A percentile compares a stretch with the other conserved stretches of the same genome.
phyloP scores from a whole-genome alignment of 2,329 filamentous ascomycete genomes.

The Aspergillus sp. region DNA sequence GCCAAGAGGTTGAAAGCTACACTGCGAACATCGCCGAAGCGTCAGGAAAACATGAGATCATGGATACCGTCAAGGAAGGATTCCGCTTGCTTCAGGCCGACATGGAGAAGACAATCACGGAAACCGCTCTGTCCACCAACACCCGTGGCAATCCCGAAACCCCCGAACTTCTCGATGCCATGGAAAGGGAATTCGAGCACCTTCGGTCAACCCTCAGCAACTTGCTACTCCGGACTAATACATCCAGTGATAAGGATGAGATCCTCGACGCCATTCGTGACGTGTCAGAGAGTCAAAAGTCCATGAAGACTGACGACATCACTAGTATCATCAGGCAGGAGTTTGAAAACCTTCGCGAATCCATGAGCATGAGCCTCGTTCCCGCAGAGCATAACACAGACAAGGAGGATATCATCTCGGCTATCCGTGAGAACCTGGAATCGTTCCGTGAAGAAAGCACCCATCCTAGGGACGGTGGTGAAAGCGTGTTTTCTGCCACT shows the following conservation, averaged over 20 bases:
- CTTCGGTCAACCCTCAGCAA: conserved; percentile 74
- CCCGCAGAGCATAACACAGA: conserved; percentile 45
- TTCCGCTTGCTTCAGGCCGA: conserved; percentile 61
- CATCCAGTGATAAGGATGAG: conserved; percentile 58
- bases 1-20: conserved; percentile 76
- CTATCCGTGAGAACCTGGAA: conserved; percentile 43
- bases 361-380: conserved; percentile 29
- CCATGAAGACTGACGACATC: conserved; percentile 20
- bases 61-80: conserved; percentile 64
- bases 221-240: conserved; percentile 60
- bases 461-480: conserved; percentile 54
- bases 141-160: conserved; percentile 53
- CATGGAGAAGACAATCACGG: conserved; percentile 51
- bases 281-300: conserved; percentile 35
- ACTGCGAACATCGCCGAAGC: conserved; percentile 69
- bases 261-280: conserved; percentile 60
- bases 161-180: conserved; percentile 66
- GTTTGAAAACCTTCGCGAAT: conserved; percentile 59
- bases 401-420: conserved; percentile 64
- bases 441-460: conserved; percentile 50
- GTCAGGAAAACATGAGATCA: conserved; percentile 72
- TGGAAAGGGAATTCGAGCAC: conserved; percentile 79
- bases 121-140: conserved; percentile 34
- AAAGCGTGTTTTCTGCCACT: conserved; percentile 53
- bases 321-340: conserved; percentile 55